Base-by-base conservation (phyloP, 2,329 filamentous ascomycete species). In the Neofusicoccum cordaticola region DNA sequence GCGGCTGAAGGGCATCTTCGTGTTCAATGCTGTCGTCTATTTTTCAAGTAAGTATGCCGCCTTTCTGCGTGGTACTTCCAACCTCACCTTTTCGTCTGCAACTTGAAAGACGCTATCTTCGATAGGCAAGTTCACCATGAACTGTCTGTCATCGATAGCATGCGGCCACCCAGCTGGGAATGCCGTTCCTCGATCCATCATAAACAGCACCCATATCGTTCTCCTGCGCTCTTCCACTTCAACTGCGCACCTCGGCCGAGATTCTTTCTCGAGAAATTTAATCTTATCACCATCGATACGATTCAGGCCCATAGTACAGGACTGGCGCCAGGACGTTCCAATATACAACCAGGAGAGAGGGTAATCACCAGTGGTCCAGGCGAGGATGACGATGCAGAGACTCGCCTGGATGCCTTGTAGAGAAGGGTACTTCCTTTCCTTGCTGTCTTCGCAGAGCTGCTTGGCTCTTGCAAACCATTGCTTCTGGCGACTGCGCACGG, bases 261-360 rank as follows among this genome's bases (percentile, higher is more conserved):
- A 58, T 44, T 13, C 2, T 58, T 58, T 22, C 62, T 44, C 13
- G 7, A 47, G 12, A 63, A 57, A 1, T 3, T 8, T 47, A 17
- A 13, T 12, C 12, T 35, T 22, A 3, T 48, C 65, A 12, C 67
- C 66, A 61, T 76, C 74, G 64, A 74, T 68, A 4, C 70, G 68
- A 61, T 76, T 74, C 47, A 75, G 63, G 3, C 71, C 68, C 4
- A 75, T 62, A 9, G 70, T 67, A 12, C 70, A 71, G 3, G 67
- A 70, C 62, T 75, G 73, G 48, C 73, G 69, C 74, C 74, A 76
- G 5, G 71, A 70, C 52, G 74, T 75, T 6, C 72, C 74, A 17
- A 76, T 47, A n/a, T 66, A 70, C 2, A 74, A 57, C 71, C 72
- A 75, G 39, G 68, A 69, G 17, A 69, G 53, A 13, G 71, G 73